Base-by-base conservation (phyloP, 1,284 basidiomycete species). In the Fereydounia khargensis region DNA sequence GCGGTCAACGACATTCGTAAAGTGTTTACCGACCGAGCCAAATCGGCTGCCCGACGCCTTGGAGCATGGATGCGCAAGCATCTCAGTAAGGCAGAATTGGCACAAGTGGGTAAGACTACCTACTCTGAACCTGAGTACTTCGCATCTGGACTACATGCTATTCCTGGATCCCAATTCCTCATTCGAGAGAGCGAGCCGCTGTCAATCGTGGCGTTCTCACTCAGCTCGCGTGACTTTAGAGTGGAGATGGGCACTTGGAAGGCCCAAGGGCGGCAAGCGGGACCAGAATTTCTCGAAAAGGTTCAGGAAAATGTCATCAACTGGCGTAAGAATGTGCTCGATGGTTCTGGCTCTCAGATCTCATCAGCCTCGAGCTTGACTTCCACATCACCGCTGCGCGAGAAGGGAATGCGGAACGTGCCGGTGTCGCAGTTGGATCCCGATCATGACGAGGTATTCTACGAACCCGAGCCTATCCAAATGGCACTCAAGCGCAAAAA, bases 151-250 rank as follows among this genome's bases (percentile, higher is more conserved):
- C 46, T 44, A 4, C 66, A 64, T 17, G 45, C 66, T 10, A 67
- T 67, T 31, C 68, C 68, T 1, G 68, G 68, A 3, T 58, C 53
- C 34, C 43, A 43, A 27, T 56, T 48, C 39, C 41, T 71, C 24
- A 51, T 71, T 6, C 52, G 68, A 14, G 64, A 69, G 30, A 57
- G 68, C 30, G 68, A 71, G 40, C 68, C 68, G 6, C 48, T 71
- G 24, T 68, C 64, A 10, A 65, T 71, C 51, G 51, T 71, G 33
- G 67, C 67, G 1, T 71, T 59, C 27, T 67, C 66, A 10, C 57
- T 71, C 34, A 67, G 60, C 38, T 69, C 58, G n/a, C 50, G 53
- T 18, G 65, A 68, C 42, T 68, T 67, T 28, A 40, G 57, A 17
- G 25, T 44, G 20, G 67, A 68, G 38, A 40, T 69, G 32, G 49